These are phyloP conservation scores for Casaregolazyma suthepensis DNA, from an alignment of 1,139 yeast species.

Conservation along the genomic window DNA sequence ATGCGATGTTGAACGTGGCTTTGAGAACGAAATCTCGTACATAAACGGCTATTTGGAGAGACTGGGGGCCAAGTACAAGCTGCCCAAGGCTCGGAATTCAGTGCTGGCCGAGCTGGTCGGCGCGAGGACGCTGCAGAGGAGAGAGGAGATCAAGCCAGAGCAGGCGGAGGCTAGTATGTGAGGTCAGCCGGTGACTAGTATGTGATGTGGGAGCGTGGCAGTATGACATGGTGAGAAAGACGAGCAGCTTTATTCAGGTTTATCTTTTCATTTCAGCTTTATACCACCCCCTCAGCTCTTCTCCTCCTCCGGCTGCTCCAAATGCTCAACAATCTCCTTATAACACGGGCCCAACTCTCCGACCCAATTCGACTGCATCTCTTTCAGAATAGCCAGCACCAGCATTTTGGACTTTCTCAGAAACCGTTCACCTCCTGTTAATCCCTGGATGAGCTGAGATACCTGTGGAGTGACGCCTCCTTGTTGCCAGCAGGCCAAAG, in stretches of 20 bases:
- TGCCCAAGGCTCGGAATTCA: constrained; percentile 44
- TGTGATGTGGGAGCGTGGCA: too few relatives aligned
- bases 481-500: constrained; percentile 52
- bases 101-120: constrained; percentile 44
- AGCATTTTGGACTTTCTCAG: constrained; percentile 3
- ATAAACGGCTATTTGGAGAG: constrained; percentile 67
- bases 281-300: too few relatives aligned
- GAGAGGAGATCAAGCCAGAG: constrained; percentile 1
- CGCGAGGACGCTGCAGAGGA: constrained; percentile 16
- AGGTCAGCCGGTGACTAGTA: not conserved
- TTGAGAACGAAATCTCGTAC: constrained; percentile 68
- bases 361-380: constrained; percentile 8
- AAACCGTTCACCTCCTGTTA: constrained; percentile 14
- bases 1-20: constrained; percentile 56
- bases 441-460: constrained; percentile 14
- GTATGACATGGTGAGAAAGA: too few relatives aligned
- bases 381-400: constrained; percentile 9
- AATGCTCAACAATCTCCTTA: not conserved
- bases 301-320: not conserved
- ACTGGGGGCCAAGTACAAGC: constrained; percentile 42
- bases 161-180: not conserved
- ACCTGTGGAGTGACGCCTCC: constrained; percentile 13
- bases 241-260: too few relatives aligned
- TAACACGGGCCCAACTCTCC: not conserved
- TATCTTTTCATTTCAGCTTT: too few relatives aligned